A percentile compares a stretch with the other conserved stretches of the same genome.
These are phyloP conservation scores for Agaricus subrufescens DNA, from an alignment of 768 basidiomycete genomes.

Conservation along the genomic window DNA sequence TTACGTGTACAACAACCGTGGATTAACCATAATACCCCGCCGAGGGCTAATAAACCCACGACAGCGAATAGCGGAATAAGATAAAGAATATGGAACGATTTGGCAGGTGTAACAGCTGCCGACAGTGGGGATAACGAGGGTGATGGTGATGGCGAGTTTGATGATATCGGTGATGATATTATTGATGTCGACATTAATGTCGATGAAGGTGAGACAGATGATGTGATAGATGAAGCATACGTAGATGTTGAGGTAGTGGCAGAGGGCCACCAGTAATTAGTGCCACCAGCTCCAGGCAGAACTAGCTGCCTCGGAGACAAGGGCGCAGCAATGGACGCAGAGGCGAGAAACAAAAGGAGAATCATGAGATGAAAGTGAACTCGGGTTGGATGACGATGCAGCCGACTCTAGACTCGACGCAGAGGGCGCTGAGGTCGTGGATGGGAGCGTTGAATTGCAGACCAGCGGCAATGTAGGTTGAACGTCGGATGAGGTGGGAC, in stretches of 20 bases:
- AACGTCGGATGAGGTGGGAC: slow-evolving; percentile 67
- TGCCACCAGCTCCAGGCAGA: no score
- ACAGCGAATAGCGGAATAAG: slow-evolving; percentile 7
- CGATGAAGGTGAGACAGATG: neutral
- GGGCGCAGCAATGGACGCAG: neutral
- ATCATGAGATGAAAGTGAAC: neutral
- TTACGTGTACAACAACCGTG: slow-evolving; percentile 11
- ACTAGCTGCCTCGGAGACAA: no score
- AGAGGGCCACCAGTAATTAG: slow-evolving; percentile 4
- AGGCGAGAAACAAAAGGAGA: neutral
- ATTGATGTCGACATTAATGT: neutral
- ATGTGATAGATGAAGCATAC: neutral
- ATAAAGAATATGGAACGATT: slow-evolving; percentile 7
- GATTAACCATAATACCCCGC: neutral
- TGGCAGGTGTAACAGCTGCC: neutral
- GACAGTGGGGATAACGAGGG: neutral
- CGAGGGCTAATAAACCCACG: neutral
- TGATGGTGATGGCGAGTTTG: neutral
- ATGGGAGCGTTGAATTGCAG: slow-evolving; percentile 59
- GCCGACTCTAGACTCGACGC: slow-evolving; percentile 53
- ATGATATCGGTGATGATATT: neutral
- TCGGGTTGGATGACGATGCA: slow-evolving; percentile 43
- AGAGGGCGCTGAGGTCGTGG: slow-evolving; percentile 57
- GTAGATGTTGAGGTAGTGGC: neutral
- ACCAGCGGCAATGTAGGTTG: slow-evolving; percentile 77